Base-by-base conservation (phyloP, 805 yeast species). In the Aciculoconidium aculeatum region DNA sequence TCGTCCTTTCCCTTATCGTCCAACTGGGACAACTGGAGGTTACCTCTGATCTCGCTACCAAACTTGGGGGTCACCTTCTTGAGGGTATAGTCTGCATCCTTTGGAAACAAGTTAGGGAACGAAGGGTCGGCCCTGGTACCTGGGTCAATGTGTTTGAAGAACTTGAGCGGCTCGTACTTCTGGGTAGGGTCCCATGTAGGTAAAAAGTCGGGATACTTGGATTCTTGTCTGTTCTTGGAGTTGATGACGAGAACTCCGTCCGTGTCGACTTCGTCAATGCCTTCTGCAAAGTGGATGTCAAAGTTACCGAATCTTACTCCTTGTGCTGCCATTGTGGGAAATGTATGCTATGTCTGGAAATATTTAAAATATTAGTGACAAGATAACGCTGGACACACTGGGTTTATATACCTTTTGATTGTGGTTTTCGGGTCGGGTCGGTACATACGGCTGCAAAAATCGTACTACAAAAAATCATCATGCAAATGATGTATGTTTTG, bases 181-280 rank as follows among this genome's bases (percentile, higher is more conserved):
- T 74, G 68, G 12, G 48, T 58, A n/a, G 77, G 77, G 46, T 77
- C 74, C 81, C 81, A 78, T 2, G 81, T 69, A 10, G 86, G 86
- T 26, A 77, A 62, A 58, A 72, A 79, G 7, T 71, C 77, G 2
- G 80, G 79, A 51, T 59, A 67, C 12, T 50, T 26, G 9, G 61
- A 42, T 11, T 41, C 38, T 5, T 43, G 50, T 34, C 63, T 53
- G 37, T 60, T 58, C 23, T 54, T 61, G 25, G 53, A 52, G 40
- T 64, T 65, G 27, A 71, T 56, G 11, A 71, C 70, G 34, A 67
- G 56, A 10, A 70, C 57, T 8, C 79, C 80, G 17, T 72, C 67
- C 14, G 48, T 47, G 28, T 61, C 67, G 22, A 68, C 50, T 28
- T 67, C 67, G 42, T 73, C 79, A 27, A 65, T 64, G 7, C 66